Conservation (phyloP, 1,139 yeast genomes). For the Zygosaccharomyces sapae region DNA sequence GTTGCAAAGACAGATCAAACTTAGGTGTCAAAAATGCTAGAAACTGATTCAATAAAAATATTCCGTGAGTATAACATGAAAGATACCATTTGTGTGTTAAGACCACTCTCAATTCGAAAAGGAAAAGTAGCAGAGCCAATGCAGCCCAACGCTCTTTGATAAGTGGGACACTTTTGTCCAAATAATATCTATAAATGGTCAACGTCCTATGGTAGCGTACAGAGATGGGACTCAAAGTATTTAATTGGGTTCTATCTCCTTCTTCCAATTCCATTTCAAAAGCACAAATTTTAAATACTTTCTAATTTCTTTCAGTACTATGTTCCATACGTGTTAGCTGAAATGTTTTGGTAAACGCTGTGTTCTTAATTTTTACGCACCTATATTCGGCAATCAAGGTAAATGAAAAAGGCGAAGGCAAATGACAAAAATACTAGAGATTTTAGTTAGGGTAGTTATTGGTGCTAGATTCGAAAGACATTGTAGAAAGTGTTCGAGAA, state of each 20-base stretch:
- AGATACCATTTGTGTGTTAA: slow-evolving; percentile 91
- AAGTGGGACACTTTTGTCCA: slow-evolving; percentile 82
- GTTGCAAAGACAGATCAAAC: slow-evolving; percentile 91
- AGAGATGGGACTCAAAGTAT: slow-evolving; percentile 13
- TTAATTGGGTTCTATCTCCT: slow-evolving; percentile 1
- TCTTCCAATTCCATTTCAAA: slow-evolving; percentile 10
- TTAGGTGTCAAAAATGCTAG: slow-evolving; percentile 91
- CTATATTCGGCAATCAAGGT: not conserved
- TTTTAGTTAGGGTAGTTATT: not conserved
- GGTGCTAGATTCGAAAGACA: not conserved
- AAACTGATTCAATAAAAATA: slow-evolving; percentile 79
- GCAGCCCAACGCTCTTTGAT: slow-evolving; percentile 72
- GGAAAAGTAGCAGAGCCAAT: slow-evolving; percentile 51
- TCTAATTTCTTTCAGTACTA: slow-evolving; percentile 2
- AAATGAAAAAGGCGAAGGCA: slow-evolving; percentile 1
- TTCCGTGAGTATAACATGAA: slow-evolving; percentile 86
- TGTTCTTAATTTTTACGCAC: slow-evolving; percentile 1
- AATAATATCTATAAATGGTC: slow-evolving; percentile 54
- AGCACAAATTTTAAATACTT: not conserved
- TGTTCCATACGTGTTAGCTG: not conserved
- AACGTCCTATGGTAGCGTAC: slow-evolving; percentile 14
- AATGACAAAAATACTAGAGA: not conserved
- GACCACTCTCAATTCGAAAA: slow-evolving; percentile 71
- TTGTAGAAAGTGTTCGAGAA: not conserved
- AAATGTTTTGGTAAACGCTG: slow-evolving; percentile 1